phyloP scores from a whole-genome alignment of 2,329 filamentous ascomycete species.

The Dactylella cylindrospora region DNA sequence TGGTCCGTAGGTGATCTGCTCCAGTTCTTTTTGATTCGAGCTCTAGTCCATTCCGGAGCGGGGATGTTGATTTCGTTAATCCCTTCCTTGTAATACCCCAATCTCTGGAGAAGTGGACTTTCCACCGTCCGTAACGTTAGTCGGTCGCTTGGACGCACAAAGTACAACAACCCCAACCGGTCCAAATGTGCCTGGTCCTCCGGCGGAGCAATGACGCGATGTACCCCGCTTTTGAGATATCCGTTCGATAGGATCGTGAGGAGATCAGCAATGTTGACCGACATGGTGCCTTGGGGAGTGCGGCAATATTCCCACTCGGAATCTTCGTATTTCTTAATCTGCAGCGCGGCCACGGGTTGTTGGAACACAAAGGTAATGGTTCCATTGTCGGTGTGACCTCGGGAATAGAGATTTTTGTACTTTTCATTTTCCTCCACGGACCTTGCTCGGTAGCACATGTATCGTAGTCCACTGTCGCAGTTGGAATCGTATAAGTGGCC shows the following conservation, averaged over 20 bases:
- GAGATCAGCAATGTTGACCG: constrained; percentile 59
- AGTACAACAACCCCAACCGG: constrained; percentile 58
- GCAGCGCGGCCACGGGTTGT: constrained; percentile 61
- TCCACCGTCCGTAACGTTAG: constrained; percentile 52
- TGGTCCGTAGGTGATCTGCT: constrained; percentile 23
- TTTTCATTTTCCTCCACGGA: constrained; percentile 56
- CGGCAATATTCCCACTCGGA: constrained; percentile 59
- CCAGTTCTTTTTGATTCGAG: constrained; percentile 38
- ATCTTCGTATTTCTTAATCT: constrained; percentile 56
- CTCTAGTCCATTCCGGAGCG: constrained; percentile 30
- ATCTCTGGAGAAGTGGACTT: constrained; percentile 51
- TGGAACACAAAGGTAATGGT: constrained; percentile 62
- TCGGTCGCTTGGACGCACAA: constrained; percentile 56
- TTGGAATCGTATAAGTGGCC: constrained; percentile 62
- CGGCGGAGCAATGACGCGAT: constrained; percentile 55
- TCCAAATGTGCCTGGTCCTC: constrained; percentile 55
- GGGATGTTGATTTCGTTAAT: constrained; percentile 31
- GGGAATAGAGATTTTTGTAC: constrained; percentile 55
- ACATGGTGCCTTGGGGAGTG: constrained; percentile 58
- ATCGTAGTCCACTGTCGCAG: constrained; percentile 64
- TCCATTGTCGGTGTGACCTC: constrained; percentile 62
- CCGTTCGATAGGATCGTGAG: constrained; percentile 58
- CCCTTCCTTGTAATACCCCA: constrained; percentile 28
- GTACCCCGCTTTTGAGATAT: constrained; percentile 55
- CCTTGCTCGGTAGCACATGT: constrained; percentile 62